These are phyloP conservation scores for Xenoacremonium recifei DNA, from an alignment of 2,329 filamentous ascomycete species.

Conservation along the genomic window DNA sequence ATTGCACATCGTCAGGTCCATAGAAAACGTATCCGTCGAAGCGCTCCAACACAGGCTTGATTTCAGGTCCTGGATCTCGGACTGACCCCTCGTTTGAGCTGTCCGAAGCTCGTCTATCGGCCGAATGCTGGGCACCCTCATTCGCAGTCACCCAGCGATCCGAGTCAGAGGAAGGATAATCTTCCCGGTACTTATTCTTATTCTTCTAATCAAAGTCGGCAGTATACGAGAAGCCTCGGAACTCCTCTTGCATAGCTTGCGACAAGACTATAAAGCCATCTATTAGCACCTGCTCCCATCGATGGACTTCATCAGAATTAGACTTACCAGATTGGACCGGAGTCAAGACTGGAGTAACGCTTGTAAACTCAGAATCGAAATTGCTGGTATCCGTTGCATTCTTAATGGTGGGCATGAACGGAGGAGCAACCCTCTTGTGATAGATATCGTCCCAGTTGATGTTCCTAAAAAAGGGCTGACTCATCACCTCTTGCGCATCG, in stretches of 20 bases:
- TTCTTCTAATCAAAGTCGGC: constrained; percentile 73
- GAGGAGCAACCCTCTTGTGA: constrained; percentile 85
- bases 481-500: constrained; percentile 98
- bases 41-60: no score
- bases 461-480: constrained; percentile 95
- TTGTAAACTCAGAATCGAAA: constrained; percentile 98
- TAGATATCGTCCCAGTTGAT: constrained; percentile 99
- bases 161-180: no score
- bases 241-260: constrained; percentile 99
- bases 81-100: no score
- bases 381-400: constrained; percentile 98
- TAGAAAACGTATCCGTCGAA: no score
- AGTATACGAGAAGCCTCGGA: constrained; percentile 97
- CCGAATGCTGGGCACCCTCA: no score
- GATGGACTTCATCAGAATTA: not conserved
- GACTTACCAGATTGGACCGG: constrained; percentile 92
- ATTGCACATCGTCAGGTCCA: no score
- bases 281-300: constrained; percentile 23
- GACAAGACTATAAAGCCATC: constrained; percentile 67
- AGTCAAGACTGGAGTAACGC: constrained; percentile 94
- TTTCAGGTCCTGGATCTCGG: no score
- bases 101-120: no score
- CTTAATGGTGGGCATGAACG: constrained; percentile 87
- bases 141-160: no score
- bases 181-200: no score